Percentiles rank a stretch among this genome's conserved stretches.
phyloP scores from a whole-genome alignment of 805 yeast species.

The Barnettozyma siamensis region DNA sequence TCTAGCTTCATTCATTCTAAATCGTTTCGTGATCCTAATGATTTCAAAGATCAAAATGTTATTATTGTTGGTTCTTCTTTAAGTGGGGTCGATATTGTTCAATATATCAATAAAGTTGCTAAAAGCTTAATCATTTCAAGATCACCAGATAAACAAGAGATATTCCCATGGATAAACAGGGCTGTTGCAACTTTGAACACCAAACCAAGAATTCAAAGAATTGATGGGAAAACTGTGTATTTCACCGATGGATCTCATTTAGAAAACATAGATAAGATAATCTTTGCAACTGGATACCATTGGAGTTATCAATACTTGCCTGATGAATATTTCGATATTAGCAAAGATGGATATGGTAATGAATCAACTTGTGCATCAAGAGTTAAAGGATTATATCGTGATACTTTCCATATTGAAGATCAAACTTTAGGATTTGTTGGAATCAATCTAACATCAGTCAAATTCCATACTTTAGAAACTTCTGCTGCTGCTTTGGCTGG shows the following conservation, averaged over 20 bases:
- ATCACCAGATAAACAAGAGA: conserved; percentile 59
- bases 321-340: conserved; percentile 14
- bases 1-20: conserved; percentile 45
- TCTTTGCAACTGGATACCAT: conserved; percentile 40
- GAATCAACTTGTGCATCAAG: conserved; percentile 24
- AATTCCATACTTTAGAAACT: conserved; percentile 45
- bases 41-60: conserved; percentile 35
- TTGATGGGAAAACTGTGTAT: conserved; percentile 23
- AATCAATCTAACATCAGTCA: conserved; percentile 32
- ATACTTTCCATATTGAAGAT: conserved; percentile 38
- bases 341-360: conserved; percentile 16
- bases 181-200: conserved; percentile 34
- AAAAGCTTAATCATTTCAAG: conserved; percentile 55
- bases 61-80: conserved; percentile 38
- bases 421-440: conserved; percentile 42
- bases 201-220: conserved; percentile 22
- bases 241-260: conserved; percentile 32
- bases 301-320: conserved; percentile 33
- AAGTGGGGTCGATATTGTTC: conserved; percentile 37
- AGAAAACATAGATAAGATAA: conserved; percentile 30
- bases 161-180: conserved; percentile 34
- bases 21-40: conserved; percentile 37
- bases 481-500: conserved; percentile 49
- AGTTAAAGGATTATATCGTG: conserved; percentile 37
- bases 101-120: conserved; percentile 32